Base-by-base conservation (phyloP, 129 eudicot genomes). In the Heracleum sosnowskyi region DNA sequence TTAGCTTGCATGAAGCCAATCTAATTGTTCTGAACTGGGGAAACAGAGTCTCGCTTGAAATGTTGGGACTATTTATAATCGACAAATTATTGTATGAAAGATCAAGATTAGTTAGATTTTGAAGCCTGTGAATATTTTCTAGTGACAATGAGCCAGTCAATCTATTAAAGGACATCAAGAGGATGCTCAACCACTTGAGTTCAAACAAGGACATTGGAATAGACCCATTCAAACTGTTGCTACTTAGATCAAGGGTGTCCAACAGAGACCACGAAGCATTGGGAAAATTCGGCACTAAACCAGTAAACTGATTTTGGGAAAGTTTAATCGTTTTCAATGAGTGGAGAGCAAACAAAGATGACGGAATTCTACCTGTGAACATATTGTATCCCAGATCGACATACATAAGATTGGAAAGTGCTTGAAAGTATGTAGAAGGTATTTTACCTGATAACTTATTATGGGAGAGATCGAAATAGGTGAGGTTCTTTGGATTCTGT, bases 1-100 rank as follows among this genome's bases (percentile, higher is more conserved):
- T 49, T 41, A 87, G 73, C 10, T 74, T 80, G 81, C 91, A 87
- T 4, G 88, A 82, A 39, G 85, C 83, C 62, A 87, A 55, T 18
- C 40, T 55, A 17, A 87, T 73, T 16, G 34, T n/a, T 1, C 2
- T 31, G 37, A 85, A 46, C 47, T 69, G 41, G 20, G 87, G 89
- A 36, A 49, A 60, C 20, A 37, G 45, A 33, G 79, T 63, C 2
- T 49, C 33, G 18, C n/a, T 35, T 35, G 81, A 31, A 20, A 28
- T 75, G n/a, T 39, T 39, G 9, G 11, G 69, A 2, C 24, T 39
- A 18, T 78, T 49, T n/a, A 63, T 78, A 46, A 82, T 37, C 7
- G 91, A 85, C 63, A 87, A 74, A 47, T 75, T 42, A 70, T 85
- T 82, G 82, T 79, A 20, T 0, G 91, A 87, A 49, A 87, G 88